These are phyloP conservation scores for Chrysoporthe austroafricana DNA, from an alignment of 2,329 filamentous ascomycete species.

Conservation along the genomic window DNA sequence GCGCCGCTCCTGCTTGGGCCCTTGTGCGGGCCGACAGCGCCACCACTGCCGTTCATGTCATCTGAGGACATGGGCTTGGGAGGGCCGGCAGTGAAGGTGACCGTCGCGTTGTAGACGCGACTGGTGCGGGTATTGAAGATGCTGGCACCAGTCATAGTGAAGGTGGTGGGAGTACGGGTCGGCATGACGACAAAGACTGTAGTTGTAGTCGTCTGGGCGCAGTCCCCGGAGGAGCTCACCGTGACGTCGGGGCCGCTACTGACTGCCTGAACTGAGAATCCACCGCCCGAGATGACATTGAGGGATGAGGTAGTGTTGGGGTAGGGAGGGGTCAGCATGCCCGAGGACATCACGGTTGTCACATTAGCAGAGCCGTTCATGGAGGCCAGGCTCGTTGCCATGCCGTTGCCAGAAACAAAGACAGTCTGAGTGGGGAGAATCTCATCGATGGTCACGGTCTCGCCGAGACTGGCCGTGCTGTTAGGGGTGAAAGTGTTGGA, in stretches of 20 bases:
- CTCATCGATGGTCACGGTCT: background rate
- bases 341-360: background rate
- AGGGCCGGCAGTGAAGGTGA: background rate
- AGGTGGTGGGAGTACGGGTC: background rate
- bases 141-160: background rate
- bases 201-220: background rate
- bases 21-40: background rate
- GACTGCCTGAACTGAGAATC: background rate
- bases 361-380: background rate
- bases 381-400: background rate
- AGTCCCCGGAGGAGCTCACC: background rate
- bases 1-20: background rate
- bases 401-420: background rate
- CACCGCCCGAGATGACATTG: background rate
- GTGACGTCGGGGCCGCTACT: background rate
- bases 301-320: background rate
- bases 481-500: background rate
- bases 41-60: background rate
- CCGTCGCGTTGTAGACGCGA: background rate
- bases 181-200: background rate
- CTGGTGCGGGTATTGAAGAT: background rate
- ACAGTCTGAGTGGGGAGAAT: background rate
- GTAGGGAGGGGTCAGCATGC: background rate
- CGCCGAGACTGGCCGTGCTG: background rate
- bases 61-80: background rate